These are phyloP conservation scores for Pyronema omphalodes DNA, from an alignment of 495 filamentous ascomycete species.

Conservation along the genomic window DNA sequence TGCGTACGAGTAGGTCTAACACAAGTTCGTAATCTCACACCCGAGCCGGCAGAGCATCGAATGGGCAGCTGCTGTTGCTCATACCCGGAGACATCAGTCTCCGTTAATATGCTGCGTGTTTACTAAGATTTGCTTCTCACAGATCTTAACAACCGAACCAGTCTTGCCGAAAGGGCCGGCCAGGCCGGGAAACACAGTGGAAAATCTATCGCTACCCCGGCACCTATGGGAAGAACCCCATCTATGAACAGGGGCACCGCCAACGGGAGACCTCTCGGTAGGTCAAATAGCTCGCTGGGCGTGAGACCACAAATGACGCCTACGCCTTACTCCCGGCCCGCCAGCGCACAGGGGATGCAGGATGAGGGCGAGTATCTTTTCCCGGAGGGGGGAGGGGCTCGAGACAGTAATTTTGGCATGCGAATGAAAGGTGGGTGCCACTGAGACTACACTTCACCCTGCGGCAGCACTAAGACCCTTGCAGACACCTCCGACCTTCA, in stretches of 20 bases:
- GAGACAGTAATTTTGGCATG: not conserved
- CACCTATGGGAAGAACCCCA: constrained; percentile 6
- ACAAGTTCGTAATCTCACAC: not conserved
- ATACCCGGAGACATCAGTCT: too few relatives aligned
- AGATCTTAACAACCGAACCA: constrained; percentile 8
- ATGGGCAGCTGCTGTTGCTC: too few relatives aligned
- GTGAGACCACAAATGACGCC: constrained; percentile 9
- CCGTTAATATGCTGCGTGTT: not conserved
- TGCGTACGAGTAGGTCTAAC: constrained; percentile 3
- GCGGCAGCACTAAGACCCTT: not conserved
- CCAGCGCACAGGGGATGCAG: constrained; percentile 15
- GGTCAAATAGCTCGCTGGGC: constrained; percentile 16
- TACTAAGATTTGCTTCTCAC: not conserved
- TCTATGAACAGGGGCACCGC: not conserved
- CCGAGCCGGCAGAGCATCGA: too few relatives aligned
- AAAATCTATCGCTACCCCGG: not conserved
- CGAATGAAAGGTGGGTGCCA: not conserved
- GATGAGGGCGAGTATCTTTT: not conserved
- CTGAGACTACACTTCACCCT: not conserved
- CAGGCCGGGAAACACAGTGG: not conserved
- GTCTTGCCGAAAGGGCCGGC: constrained; percentile 14
- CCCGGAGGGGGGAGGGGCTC: not conserved
- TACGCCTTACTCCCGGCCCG: constrained; percentile 9
- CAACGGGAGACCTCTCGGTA: not conserved
- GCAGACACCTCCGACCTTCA: not conserved